Conservation (phyloP, 1,284 basidiomycete species). For the Boletellus dicymbophilus region DNA sequence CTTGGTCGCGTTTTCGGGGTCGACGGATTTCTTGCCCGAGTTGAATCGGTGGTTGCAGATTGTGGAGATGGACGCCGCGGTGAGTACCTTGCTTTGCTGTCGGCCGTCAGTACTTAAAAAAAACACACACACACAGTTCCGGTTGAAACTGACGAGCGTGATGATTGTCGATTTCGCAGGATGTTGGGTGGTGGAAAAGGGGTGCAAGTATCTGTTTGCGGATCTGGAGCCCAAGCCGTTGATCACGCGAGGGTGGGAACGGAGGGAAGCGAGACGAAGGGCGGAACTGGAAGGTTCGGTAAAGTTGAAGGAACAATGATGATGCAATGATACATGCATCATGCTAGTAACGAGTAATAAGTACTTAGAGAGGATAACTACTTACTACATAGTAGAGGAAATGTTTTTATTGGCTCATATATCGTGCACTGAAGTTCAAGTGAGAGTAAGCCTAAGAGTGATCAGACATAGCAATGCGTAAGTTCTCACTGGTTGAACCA, state of each 20-base stretch:
- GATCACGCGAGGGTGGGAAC: conserved; percentile 81
- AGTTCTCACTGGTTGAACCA: too few species aligned
- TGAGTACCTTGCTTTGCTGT: conserved; percentile 54
- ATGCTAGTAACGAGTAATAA: too few species aligned
- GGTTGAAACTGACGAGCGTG: conserved; percentile 68
- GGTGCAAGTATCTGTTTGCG: conserved; percentile 88
- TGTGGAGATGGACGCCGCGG: conserved; percentile 82
- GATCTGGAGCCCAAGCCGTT: conserved; percentile 85
- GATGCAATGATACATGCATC: too few species aligned
- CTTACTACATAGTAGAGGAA: too few species aligned
- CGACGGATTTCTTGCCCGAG: conserved; percentile 94
- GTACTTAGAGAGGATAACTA: too few species aligned
- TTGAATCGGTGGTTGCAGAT: conserved; percentile 97
- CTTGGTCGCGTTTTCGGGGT: conserved; percentile 92
- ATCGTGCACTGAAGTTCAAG: too few species aligned
- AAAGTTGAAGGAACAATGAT: conserved; percentile 31
- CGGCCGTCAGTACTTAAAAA: too few species aligned
- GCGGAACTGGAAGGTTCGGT: conserved; percentile 25
- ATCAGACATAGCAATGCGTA: too few species aligned
- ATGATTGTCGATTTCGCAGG: conserved; percentile 92
- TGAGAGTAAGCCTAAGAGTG: too few species aligned
- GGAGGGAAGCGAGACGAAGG: conserved; percentile 51
- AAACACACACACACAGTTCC: conserved; percentile 60
- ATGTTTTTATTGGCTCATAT: too few species aligned
- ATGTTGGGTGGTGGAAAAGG: conserved; percentile 82